phyloP scores from a whole-genome alignment of 2,329 filamentous ascomycete genomes.

The Aspergillus arachidicola region DNA sequence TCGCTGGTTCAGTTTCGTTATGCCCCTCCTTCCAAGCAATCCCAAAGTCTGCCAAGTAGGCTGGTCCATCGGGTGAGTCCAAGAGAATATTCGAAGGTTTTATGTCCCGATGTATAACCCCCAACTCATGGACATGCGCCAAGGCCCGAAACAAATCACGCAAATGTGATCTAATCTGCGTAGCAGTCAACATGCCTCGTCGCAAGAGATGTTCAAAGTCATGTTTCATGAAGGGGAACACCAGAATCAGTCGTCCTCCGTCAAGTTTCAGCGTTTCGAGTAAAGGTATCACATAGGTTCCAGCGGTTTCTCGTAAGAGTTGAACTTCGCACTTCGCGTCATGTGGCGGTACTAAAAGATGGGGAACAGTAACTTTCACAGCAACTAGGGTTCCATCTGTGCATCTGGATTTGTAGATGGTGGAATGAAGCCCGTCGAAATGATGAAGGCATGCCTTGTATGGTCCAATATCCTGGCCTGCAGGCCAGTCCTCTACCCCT shows the following conservation, averaged over 20 bases:
- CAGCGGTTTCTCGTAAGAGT: constrained; percentile 66
- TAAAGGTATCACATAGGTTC: constrained; percentile 66
- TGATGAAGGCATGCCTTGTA: constrained; percentile 61
- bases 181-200: constrained; percentile 41
- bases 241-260: constrained; percentile 72
- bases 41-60: constrained; percentile 86
- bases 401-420: constrained; percentile 72
- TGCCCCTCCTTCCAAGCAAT: constrained; percentile 76
- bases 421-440: constrained; percentile 74
- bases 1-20: constrained; percentile 61
- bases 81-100: constrained; percentile 91
- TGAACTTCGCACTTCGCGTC: constrained; percentile 77
- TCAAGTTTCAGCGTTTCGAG: constrained; percentile 72
- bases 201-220: constrained; percentile 71
- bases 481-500: constrained; percentile 27
- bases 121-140: constrained; percentile 68
- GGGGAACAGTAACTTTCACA: constrained; percentile 82
- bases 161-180: constrained; percentile 56
- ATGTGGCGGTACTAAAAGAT: constrained; percentile 75
- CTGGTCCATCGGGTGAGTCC: constrained; percentile 66
- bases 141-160: constrained; percentile 72
- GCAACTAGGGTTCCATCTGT: constrained; percentile 58
- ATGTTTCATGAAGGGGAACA: constrained; percentile 80
- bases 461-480: constrained; percentile 52
- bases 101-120: constrained; percentile 89